Base-by-base conservation (phyloP, 306 rosid species). In the Acmispon strigosus region DNA sequence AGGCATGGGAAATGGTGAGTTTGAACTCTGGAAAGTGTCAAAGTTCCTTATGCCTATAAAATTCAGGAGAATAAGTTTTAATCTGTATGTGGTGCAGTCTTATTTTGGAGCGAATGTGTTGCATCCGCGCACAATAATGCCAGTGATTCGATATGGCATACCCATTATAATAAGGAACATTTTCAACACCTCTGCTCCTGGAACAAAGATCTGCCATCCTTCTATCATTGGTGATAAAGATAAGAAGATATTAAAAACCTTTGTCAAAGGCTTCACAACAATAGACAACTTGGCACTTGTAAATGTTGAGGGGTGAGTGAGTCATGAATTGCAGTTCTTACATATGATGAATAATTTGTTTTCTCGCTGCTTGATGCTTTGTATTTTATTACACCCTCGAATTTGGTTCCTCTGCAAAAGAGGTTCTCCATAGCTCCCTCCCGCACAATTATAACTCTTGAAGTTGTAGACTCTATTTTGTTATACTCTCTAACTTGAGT, bases 1-100 rank as follows among this genome's bases (percentile, higher is more conserved):
- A 94, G 83, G 99, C 99, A 27, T 94, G 99, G 99, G 99, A 94
- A 86, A 94, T 94, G 99, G 99, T 90, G 72, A 90, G 82, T 73
- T 59, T 57, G 24, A 42, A 58, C 41, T 58, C 65, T 55, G 44
- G 37, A 20, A 44, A 65, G 36, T 36, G 53, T 74, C 15, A 58
- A 62, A 13, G 55, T 59, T 64, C 17, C 15, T 64, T 66, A 9
- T 63, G 66, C 72, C 55, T 59, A 66, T 54, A 71, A 62, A 42
- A 14, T 62, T 78, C 17, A 39, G 37, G 62, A 34, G 53, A 70
- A 55, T 87, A 70, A 84, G 76, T 73, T 53, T 48, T 60, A 62
- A 78, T 48, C 48, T 57, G 39, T 37, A 54, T 61, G n/a, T 43
- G 65, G 54, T 85, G 84, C 89, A 94, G 99, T 94, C 99, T 76